These are phyloP conservation scores for Polygonum maritimum DNA, from an alignment of 148 eudicot genomes.

Conservation along the genomic window DNA sequence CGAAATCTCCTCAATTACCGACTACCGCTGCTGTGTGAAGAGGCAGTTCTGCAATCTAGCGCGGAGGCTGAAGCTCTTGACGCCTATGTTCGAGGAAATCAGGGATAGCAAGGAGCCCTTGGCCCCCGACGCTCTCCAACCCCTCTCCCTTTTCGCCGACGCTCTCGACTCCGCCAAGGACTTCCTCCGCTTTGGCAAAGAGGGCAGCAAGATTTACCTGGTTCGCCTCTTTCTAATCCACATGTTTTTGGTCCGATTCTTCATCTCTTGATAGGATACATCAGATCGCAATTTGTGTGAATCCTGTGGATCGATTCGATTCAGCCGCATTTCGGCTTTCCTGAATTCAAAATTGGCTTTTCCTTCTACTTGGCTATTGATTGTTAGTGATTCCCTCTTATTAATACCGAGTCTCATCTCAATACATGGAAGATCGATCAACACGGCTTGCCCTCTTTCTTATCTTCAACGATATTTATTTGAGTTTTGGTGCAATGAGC, in stretches of 20 bases:
- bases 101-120: conserved; percentile 39
- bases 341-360: neutral
- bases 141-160: conserved; percentile 18
- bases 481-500: neutral
- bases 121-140: conserved; percentile 18
- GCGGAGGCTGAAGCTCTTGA: conserved; percentile 63
- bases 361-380: neutral
- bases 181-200: conserved; percentile 53
- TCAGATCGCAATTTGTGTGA: neutral
- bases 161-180: conserved; percentile 51
- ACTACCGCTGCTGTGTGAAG: conserved; percentile 48
- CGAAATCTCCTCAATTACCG: conserved; percentile 51
- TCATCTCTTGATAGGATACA: too few relatives aligned
- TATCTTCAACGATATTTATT: neutral
- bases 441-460: neutral
- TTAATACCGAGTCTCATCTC: neutral
- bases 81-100: conserved; percentile 90
- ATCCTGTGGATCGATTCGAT: neutral
- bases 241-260: too few relatives aligned
- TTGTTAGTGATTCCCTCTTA: neutral
- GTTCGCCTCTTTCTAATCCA: conserved; percentile 20
- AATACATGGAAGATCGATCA: neutral
- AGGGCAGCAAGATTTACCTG: conserved; percentile 81
- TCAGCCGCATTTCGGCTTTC: neutral
- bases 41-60: conserved; percentile 69